Evolutionary conservation across 805 yeast genomes (phyloP), one percentile per base, ranked within the genome.

Genomic region (Zygosaccharomyces rouxii): DNA sequence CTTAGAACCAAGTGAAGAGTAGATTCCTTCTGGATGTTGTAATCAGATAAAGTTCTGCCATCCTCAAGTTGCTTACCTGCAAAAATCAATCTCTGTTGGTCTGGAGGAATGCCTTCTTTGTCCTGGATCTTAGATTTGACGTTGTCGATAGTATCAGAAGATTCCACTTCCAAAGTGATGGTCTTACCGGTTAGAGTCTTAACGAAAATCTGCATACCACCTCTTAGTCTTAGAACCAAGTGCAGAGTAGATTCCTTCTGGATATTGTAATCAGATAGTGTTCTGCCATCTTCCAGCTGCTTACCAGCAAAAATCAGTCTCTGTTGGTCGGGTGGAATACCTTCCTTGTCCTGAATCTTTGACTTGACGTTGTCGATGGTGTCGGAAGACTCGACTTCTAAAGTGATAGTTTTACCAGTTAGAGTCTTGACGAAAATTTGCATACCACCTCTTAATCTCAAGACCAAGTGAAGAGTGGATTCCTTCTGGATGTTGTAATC

Each of bases 341-440:
- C 85, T 64, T 80, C 84, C 66, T 79, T 80, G 64, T 80, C 84
- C 69, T 80, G 84, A 49, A 80, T 80, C 67, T 79, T 80, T 55
- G 89, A 76, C 76, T 86, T 88, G 67, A 88, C 96, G 59, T 86
- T 86, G 76, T 88, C 96, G 66, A 89, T 86, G 53, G 96, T 87
- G 77, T 88, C 96, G 42, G 95, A 86, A 46, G 96, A 87, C 74
- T 88, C 96, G 56, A 87, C 96, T 76, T 89, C 95, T 55, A 86
- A 77, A 58, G 96, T 88, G 76, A 89, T 89, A 70, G 97, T 83
- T 84, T 89, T 89, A 75, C 96, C 97, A 62, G 97, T 89, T 71
- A 90, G 81, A 73, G 97, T 89, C 80, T 89, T 90, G 72, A 90
- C 96, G 78, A 89, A 90, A 74, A 89, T 89, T 78, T 84, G 89